Percentiles rank a stretch among this genome's conserved stretches.
Evolutionary conservation across 768 basidiomycete genomes (phyloP).

Genomic region (Boletus rubroflammeus): DNA sequence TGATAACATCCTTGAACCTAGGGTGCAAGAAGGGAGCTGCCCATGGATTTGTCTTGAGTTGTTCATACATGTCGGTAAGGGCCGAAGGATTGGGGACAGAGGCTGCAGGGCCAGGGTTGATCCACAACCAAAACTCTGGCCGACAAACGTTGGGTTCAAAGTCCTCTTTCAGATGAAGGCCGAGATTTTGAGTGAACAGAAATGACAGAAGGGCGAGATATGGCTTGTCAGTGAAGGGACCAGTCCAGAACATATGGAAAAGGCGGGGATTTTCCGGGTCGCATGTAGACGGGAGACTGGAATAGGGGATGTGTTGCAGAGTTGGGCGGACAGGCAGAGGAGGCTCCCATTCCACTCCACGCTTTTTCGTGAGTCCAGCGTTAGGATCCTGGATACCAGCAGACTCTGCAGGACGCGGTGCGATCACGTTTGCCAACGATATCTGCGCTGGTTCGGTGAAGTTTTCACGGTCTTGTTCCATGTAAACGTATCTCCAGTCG

Average conservation of each 20-base stretch:
- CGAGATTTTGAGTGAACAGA: slow-evolving; percentile 93
- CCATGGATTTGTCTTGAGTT: slow-evolving; percentile 86
- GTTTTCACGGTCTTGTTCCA: slow-evolving; percentile 52
- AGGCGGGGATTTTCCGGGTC: slow-evolving; percentile 82
- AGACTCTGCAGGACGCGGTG: slow-evolving; percentile 29
- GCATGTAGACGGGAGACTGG: slow-evolving; percentile 60
- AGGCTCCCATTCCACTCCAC: slow-evolving; percentile 59
- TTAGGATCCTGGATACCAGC: slow-evolving; percentile 44
- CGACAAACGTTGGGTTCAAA: slow-evolving; percentile 53
- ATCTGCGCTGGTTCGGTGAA: slow-evolving; percentile 34
- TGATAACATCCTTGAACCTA: slow-evolving; percentile 86
- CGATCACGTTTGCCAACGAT: slow-evolving; percentile 31
- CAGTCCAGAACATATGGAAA: slow-evolving; percentile 99
- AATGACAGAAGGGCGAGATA: slow-evolving; percentile 94
- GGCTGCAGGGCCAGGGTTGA: slow-evolving; percentile 96
- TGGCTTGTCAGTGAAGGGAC: slow-evolving; percentile 97
- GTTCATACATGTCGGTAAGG: slow-evolving; percentile 74
- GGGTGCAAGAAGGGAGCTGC: slow-evolving; percentile 91
- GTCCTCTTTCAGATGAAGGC: slow-evolving; percentile 64
- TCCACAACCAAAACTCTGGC: slow-evolving; percentile 97
- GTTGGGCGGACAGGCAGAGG: slow-evolving; percentile 45
- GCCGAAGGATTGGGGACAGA: slow-evolving; percentile 83
- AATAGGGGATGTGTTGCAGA: slow-evolving; percentile 52
- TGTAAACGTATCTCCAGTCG: slow-evolving; percentile 86
- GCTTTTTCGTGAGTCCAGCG: slow-evolving; percentile 53